A percentile compares a stretch with the other conserved stretches of the same genome.
Evolutionary conservation across 441 rosid species (phyloP).

Genomic region (Brassica hybrid): DNA sequence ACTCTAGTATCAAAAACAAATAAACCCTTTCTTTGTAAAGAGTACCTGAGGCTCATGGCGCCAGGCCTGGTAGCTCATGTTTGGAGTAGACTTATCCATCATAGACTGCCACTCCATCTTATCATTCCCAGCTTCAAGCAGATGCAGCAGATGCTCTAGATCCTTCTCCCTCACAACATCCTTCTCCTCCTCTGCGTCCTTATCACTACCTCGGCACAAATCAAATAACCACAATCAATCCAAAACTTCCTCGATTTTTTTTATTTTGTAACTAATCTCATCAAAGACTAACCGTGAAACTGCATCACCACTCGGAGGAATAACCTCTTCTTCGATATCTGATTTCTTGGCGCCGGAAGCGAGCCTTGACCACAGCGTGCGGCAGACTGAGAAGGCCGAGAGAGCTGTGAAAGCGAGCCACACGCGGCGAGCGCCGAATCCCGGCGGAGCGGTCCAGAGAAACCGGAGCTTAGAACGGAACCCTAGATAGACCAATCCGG

Average conservation of each 20-base stretch:
- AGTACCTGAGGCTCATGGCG: slow-evolving; percentile 91
- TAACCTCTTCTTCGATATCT: neutral
- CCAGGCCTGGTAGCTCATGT: slow-evolving; percentile 90
- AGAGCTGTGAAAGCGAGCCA: slow-evolving; percentile 93
- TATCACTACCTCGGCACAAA: too few species aligned
- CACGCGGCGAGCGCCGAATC: slow-evolving; percentile 86
- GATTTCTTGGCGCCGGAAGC: slow-evolving; percentile 42
- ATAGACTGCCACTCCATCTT: slow-evolving; percentile 82
- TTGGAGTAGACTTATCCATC: slow-evolving; percentile 84
- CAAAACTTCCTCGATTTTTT: too few species aligned
- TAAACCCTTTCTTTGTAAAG: too few species aligned
- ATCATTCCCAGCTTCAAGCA: slow-evolving; percentile 70
- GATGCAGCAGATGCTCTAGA: slow-evolving; percentile 71
- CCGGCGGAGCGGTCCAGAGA: slow-evolving; percentile 82
- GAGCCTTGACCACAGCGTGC: slow-evolving; percentile 70
- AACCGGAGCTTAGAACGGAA: slow-evolving; percentile 78
- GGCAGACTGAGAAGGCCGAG: slow-evolving; percentile 81
- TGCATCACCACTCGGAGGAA: slow-evolving; percentile 32
- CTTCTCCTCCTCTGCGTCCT: too few species aligned
- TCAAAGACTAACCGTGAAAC: slow-evolving; percentile 52
- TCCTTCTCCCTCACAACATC: slow-evolving; percentile 76
- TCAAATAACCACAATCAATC: too few species aligned
- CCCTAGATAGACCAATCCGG: slow-evolving; percentile 78
- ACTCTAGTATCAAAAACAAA: too few species aligned
- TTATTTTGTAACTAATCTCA: slow-evolving; percentile 4